Evolutionary conservation across 805 yeast genomes (phyloP).

Genomic region (Candida easanensis): DNA sequence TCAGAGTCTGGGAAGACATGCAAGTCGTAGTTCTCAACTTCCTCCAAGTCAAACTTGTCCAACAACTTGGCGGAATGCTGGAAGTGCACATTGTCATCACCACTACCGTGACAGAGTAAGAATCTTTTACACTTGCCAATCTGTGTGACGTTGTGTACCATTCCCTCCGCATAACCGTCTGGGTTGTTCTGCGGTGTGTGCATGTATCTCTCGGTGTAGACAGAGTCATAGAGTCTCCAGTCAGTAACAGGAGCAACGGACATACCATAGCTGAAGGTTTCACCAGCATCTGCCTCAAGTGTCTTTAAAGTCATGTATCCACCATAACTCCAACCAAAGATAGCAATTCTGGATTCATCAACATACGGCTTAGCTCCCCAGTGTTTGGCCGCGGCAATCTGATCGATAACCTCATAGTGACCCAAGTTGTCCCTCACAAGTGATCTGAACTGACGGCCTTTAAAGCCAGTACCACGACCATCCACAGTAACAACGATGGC

Average conservation of each 20-base stretch:
- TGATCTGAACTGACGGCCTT: slow-evolving; percentile 74
- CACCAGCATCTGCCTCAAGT: slow-evolving; percentile 73
- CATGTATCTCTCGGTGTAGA: slow-evolving; percentile 95
- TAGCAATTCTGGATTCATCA: slow-evolving; percentile 64
- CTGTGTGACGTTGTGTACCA: slow-evolving; percentile 53
- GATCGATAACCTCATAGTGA: slow-evolving; percentile 78
- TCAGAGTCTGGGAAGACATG: slow-evolving; percentile 82
- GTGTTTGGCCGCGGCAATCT: slow-evolving; percentile 74
- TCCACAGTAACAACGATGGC: slow-evolving; percentile 93
- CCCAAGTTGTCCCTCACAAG: slow-evolving; percentile 83
- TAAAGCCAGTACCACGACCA: slow-evolving; percentile 95
- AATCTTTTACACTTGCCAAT: slow-evolving; percentile 64
- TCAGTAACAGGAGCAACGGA: slow-evolving; percentile 98
- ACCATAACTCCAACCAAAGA: slow-evolving; percentile 99
- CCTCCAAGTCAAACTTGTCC: slow-evolving; percentile 68
- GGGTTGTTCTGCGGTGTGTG: slow-evolving; percentile 70
- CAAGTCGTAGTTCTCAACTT: slow-evolving; percentile 79
- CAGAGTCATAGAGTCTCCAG: slow-evolving; percentile 88
- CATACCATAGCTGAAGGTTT: slow-evolving; percentile 81
- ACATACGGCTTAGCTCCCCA: slow-evolving; percentile 67
- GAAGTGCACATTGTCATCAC: slow-evolving; percentile 96
- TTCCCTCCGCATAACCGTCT: slow-evolving; percentile 56
- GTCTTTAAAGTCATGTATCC: slow-evolving; percentile 91
- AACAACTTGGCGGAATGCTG: slow-evolving; percentile 80
- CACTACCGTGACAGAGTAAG: slow-evolving; percentile 91